Evolutionary conservation across 169 alveolate genomes (phyloP).

Genomic region (Plasmodium gaboni): DNA sequence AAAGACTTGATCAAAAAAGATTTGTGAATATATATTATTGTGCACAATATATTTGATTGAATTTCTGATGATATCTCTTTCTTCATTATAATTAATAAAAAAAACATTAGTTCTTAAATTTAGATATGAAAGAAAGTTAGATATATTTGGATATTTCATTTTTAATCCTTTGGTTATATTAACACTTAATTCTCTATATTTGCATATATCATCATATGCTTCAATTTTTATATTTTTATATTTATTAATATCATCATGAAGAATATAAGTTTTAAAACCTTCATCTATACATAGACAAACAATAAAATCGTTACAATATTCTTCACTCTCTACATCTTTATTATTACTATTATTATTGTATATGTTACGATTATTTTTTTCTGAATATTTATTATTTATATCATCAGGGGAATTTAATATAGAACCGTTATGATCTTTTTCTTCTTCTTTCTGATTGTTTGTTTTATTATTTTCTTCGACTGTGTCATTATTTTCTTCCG

Average conservation of each 20-base stretch:
- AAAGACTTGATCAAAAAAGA: slow-evolving; percentile 53
- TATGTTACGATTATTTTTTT: background rate
- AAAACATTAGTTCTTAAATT: slow-evolving; percentile 37
- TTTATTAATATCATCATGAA: slow-evolving; percentile 3
- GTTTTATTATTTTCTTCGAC: background rate
- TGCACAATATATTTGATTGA: slow-evolving; percentile 29
- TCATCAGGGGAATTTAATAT: too few species aligned
- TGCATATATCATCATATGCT: slow-evolving; percentile 58
- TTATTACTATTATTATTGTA: background rate
- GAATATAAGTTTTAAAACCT: slow-evolving; percentile 28
- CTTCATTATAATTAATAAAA: slow-evolving; percentile 67
- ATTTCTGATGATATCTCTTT: slow-evolving; percentile 42
- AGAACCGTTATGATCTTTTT: background rate
- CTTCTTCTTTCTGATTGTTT: background rate
- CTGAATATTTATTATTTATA: background rate
- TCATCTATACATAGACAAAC: slow-evolving; percentile 27
- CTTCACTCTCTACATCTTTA: background rate
- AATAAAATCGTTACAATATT: slow-evolving; percentile 33
- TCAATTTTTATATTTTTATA: slow-evolving; percentile 30
- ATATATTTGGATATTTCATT: slow-evolving; percentile 70
- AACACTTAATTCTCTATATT: slow-evolving; percentile 24
- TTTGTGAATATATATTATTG: slow-evolving; percentile 43
- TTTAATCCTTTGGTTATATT: slow-evolving; percentile 68
- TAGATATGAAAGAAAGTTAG: slow-evolving; percentile 41
- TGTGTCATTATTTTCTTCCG: background rate